Evolutionary conservation across 2,329 filamentous ascomycete genomes (phyloP), one percentile per base, ranked within the genome.

Genomic region (Diaporthe batatas): DNA sequence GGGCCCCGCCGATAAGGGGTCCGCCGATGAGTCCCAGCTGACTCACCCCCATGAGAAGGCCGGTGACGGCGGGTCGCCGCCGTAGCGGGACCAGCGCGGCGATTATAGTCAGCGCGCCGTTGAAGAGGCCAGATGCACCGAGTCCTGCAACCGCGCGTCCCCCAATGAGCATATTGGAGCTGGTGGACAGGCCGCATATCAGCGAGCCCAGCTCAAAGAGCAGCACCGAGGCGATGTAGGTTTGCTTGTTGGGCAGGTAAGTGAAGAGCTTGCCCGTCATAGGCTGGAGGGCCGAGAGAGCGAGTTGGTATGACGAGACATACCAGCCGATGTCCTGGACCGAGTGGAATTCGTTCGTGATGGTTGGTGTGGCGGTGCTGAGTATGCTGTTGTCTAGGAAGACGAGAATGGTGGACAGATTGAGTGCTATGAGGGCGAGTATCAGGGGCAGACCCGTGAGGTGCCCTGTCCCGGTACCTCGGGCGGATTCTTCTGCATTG

Each of bases 151-250:
- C 51, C 12, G 69, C 69, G 14, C 69, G 71, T 2, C 68, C 72
- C 25, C 67, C 55, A 8, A 74, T 75, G 51, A 75, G 51, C 39
- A 71, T 68, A 14, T 47, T 44, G 25, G 72, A 72, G 16, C 36
- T 51, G 25, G 54, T 67, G 34, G 72, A 49, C n/a, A 69, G 54
- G 18, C 47, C 74, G 55, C 72, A 75, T 23, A 90, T 78, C 6
- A 88, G 75, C 3, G 84, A 87, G 3, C 88, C 88, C 0, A 88
- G 54, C 76, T 84, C 81, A 72, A 84, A 83, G n/a, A 83, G 68
- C 2, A 77, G 39, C 3, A 84, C 53, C 49, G 81, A 83, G 3
- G 78, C 76, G 72, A 77, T 78, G 64, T 80, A 82, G 2, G 79
- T 78, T 77, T 77, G 81, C 78, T 82, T 83, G 29, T 80, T 77